These are phyloP conservation scores for Amanita jacksonii DNA, from an alignment of 768 basidiomycete genomes.

Conservation along the genomic window DNA sequence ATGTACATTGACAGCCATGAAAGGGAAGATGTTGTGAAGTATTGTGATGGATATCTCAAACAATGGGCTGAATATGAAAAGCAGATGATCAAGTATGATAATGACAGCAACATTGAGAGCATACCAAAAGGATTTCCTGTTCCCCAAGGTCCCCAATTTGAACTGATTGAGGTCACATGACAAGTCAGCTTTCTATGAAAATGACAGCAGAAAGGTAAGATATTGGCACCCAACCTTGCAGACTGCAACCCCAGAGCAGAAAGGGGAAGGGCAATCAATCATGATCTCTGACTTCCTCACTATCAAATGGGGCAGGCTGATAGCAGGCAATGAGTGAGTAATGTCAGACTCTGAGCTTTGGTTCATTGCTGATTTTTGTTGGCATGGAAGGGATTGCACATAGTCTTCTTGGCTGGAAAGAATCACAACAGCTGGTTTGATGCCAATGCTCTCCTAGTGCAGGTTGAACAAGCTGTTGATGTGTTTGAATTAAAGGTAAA, in stretches of 20 bases:
- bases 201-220: slow-evolving; percentile 21
- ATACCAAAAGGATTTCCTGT: slow-evolving; percentile 15
- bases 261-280: slow-evolving; percentile 27
- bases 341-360: slow-evolving; percentile 6
- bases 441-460: slow-evolving; percentile 13
- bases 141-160: slow-evolving; percentile 8
- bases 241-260: slow-evolving; percentile 18
- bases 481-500: slow-evolving; percentile 22
- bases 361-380: not conserved
- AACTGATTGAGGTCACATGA: slow-evolving; percentile 23
- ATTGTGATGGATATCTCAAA: slow-evolving; percentile 16
- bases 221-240: slow-evolving; percentile 18
- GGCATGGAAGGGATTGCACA: not conserved
- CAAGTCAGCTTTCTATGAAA: slow-evolving; percentile 29
- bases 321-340: slow-evolving; percentile 14
- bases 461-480: slow-evolving; percentile 19
- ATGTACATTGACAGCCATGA: slow-evolving; percentile 25
- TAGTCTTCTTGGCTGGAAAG: too few species aligned
- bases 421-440: too few species aligned
- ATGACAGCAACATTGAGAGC: slow-evolving; percentile 15
- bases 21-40: slow-evolving; percentile 19
- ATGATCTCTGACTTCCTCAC: slow-evolving; percentile 28
- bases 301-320: slow-evolving; percentile 20
- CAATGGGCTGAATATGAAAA: not conserved
- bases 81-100: slow-evolving; percentile 9